These are phyloP conservation scores for Metschnikowia picachoensis DNA, from an alignment of 805 yeast genomes.

Conservation along the genomic window DNA sequence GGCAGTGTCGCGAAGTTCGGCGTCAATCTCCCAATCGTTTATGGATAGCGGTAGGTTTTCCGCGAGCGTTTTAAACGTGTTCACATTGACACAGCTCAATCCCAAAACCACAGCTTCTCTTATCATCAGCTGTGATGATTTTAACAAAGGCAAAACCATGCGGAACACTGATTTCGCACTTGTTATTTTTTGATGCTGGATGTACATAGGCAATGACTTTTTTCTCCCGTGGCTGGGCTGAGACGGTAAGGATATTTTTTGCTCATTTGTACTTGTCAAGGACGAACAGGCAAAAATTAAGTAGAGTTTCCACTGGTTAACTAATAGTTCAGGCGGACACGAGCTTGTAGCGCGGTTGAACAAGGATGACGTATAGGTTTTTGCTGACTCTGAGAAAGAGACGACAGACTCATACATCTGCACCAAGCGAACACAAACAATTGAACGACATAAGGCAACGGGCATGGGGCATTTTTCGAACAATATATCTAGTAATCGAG, in stretches of 20 bases:
- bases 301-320: conserved; percentile 86
- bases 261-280: conserved; percentile 84
- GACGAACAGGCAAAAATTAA: conserved; percentile 90
- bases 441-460: conserved; percentile 86
- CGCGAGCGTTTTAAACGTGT: conserved; percentile 76
- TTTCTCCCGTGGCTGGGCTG: conserved; percentile 62
- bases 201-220: conserved; percentile 72
- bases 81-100: conserved; percentile 82
- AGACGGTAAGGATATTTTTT: conserved; percentile 54
- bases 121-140: conserved; percentile 62
- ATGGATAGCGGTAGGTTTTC: conserved; percentile 68
- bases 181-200: conserved; percentile 88
- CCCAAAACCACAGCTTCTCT: conserved; percentile 89
- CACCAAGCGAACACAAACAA: conserved; percentile 83
- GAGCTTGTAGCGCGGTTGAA: conserved; percentile 26
- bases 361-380: conserved; percentile 34
- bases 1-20: conserved; percentile 26
- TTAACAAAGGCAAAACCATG: conserved; percentile 79
- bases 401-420: conserved; percentile 73
- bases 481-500: conserved; percentile 64
- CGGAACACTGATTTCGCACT: conserved; percentile 87
- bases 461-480: conserved; percentile 87
- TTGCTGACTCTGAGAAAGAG: conserved; percentile 47
- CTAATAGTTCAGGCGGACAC: conserved; percentile 62
- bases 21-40: conserved; percentile 41